Base-by-base conservation (phyloP, 208 protist genomes). In the Crithidia bombi region DNA sequence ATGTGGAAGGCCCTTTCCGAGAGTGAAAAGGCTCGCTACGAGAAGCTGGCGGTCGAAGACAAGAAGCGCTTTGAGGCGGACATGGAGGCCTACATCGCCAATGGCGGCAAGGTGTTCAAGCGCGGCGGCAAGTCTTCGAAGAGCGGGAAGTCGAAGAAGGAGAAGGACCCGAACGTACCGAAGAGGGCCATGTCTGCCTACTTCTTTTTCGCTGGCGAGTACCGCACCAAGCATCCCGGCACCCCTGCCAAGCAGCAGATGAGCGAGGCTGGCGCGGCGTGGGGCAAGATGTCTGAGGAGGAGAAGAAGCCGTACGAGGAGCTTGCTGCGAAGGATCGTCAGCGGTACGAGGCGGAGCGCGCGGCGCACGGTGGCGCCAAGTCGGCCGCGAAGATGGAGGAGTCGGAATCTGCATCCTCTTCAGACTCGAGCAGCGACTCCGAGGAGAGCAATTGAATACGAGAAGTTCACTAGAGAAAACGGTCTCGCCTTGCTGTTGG, bases 121-220 rank as follows among this genome's bases (percentile, higher is more conserved):
- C 85, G 86, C 44, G 69, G 77, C 49, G 69, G 70, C 21, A 82
- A 82, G 49, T 38, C 61, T 30, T n/a, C 46, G 15, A 81, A 83
- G 67, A 46, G 35, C 33, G 87, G 87, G 63, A 79, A 65, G 70
- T 41, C 61, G 44, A 87, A 86, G 39, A 92, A 93, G 81, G 67
- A 69, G 59, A 96, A 97, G 79, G 89, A 94, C 72, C 79, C 85
- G 28, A 89, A 92, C 44, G 89, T 80, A 10, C 93, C 93, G 30
- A 97, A 97, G 75, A 74, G 87, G n/a, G 39, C 88, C 12, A 44
- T 93, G 64, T 82, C 82, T 33, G 80, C 85, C 23, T 97, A 91
- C 77, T 81, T 96, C 26, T 93, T 85, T 75, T 97, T 96, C 65
- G 72, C 79, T 12, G 67, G 57, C 30, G 85, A 93, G 49, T 93